phyloP scores from a whole-genome alignment of 768 basidiomycete genomes.

The Rhizopogon vulgaris region DNA sequence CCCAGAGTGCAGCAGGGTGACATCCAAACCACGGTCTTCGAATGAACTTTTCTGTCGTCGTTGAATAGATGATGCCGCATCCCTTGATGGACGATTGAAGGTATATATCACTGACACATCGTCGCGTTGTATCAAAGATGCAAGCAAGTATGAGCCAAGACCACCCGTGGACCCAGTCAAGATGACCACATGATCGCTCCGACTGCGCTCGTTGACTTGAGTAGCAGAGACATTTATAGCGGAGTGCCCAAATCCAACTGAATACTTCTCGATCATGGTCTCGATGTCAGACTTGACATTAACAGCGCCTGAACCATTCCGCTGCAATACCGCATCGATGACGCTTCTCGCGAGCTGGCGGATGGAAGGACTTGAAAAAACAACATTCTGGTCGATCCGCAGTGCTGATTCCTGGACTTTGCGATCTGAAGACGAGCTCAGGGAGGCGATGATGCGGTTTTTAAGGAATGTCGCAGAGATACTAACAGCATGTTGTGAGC shows the following conservation, averaged over 20 bases:
- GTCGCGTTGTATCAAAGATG: constrained; percentile 14
- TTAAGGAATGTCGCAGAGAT: neutral
- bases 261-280: constrained; percentile 33
- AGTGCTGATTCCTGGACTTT: neutral
- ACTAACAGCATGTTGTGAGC: neutral
- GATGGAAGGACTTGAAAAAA: neutral
- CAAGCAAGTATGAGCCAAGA: constrained; percentile 29
- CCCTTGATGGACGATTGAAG: constrained; percentile 16
- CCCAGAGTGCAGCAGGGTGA: no score
- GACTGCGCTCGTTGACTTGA: neutral
- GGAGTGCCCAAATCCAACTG: constrained; percentile 3
- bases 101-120: constrained; percentile 21
- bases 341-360: no score
- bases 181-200: constrained; percentile 18
- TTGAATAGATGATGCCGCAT: neutral
- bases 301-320: no score
- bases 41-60: no score
- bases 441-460: neutral
- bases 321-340: no score
- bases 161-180: constrained; percentile 36
- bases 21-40: no score
- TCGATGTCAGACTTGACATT: no score
- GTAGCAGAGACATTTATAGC: neutral
- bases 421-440: neutral
- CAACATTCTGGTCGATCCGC: neutral